Percentiles rank a stretch among this genome's conserved stretches.
phyloP scores from a whole-genome alignment of 768 basidiomycete species.

The Lactarius tabidus region DNA sequence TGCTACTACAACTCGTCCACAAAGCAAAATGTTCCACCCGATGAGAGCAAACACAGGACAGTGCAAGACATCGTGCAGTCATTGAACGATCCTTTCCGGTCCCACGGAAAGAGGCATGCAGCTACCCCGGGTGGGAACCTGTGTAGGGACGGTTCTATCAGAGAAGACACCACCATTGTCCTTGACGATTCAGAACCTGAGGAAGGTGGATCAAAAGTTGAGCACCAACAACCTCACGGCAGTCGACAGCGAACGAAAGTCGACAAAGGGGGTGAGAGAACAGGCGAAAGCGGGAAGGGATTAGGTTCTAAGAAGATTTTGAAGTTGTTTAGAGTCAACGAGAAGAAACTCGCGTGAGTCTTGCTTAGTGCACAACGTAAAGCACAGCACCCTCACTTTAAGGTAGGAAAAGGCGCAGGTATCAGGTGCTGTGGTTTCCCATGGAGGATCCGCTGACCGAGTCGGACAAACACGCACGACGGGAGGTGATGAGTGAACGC shows the following conservation, averaged over 20 bases:
- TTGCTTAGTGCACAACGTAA: neutral
- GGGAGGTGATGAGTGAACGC: conserved; percentile 50
- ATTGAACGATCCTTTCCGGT: conserved; percentile 4
- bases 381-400: conserved; percentile 21
- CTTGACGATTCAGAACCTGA: conserved; percentile 31
- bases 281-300: conserved; percentile 8
- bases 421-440: conserved; percentile 83
- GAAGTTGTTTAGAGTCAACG: conserved; percentile 48
- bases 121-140: neutral
- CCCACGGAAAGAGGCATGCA: conserved; percentile 8
- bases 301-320: conserved; percentile 37
- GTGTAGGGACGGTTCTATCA: neutral
- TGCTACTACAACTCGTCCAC: conserved; percentile 4
- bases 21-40: neutral
- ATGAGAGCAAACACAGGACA: neutral
- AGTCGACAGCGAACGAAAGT: conserved; percentile 2
- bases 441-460: conserved; percentile 59
- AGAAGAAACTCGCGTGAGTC: conserved; percentile 42
- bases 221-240: conserved; percentile 17
- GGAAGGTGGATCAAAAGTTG: neutral
- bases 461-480: conserved; percentile 45
- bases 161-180: conserved; percentile 26
- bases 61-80: neutral
- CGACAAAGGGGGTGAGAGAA: neutral
- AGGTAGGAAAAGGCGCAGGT: conserved; percentile 52